phyloP scores from a whole-genome alignment of 306 rosid genomes.

The Castanospermum australe region DNA sequence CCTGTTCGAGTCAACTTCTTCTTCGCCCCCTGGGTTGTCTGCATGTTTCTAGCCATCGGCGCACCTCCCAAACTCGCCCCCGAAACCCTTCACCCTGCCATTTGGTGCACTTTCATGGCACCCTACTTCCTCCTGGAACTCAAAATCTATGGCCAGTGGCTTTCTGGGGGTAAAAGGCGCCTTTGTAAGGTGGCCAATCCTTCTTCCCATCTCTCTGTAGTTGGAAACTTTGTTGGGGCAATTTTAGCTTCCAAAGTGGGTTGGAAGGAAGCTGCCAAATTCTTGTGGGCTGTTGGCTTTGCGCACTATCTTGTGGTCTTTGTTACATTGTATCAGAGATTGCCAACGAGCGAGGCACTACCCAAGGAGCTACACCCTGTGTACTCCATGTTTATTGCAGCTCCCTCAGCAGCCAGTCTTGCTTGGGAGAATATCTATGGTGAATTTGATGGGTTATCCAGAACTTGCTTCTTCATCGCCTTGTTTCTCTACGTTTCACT shows the following conservation, averaged over 20 bases:
- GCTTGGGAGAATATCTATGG: slow-evolving; percentile 73
- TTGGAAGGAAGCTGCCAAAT: slow-evolving; percentile 81
- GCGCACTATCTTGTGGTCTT: slow-evolving; percentile 81
- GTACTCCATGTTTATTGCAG: slow-evolving; percentile 88
- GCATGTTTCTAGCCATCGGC: slow-evolving; percentile 76
- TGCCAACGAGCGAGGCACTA: slow-evolving; percentile 81
- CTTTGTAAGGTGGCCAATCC: slow-evolving; percentile 81
- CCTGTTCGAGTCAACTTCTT: slow-evolving; percentile 82
- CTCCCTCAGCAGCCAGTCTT: slow-evolving; percentile 82
- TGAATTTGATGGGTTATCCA: slow-evolving; percentile 64
- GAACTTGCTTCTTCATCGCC: slow-evolving; percentile 86
- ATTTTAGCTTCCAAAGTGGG: slow-evolving; percentile 75
- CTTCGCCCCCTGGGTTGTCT: slow-evolving; percentile 88
- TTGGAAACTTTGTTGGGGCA: slow-evolving; percentile 88
- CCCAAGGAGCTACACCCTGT: slow-evolving; percentile 91
- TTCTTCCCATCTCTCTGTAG: slow-evolving; percentile 76
- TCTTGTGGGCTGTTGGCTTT: slow-evolving; percentile 87
- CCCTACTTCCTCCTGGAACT: slow-evolving; percentile 81
- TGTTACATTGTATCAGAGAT: slow-evolving; percentile 87
- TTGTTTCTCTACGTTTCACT: slow-evolving; percentile 70
- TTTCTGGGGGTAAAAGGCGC: slow-evolving; percentile 83
- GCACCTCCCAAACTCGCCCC: slow-evolving; percentile 48
- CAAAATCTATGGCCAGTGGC: slow-evolving; percentile 87
- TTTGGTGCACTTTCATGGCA: slow-evolving; percentile 68
- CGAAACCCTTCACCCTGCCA: slow-evolving; percentile 58